Conservation (phyloP, 257 asterid species). For the Sherardia arvensis region DNA sequence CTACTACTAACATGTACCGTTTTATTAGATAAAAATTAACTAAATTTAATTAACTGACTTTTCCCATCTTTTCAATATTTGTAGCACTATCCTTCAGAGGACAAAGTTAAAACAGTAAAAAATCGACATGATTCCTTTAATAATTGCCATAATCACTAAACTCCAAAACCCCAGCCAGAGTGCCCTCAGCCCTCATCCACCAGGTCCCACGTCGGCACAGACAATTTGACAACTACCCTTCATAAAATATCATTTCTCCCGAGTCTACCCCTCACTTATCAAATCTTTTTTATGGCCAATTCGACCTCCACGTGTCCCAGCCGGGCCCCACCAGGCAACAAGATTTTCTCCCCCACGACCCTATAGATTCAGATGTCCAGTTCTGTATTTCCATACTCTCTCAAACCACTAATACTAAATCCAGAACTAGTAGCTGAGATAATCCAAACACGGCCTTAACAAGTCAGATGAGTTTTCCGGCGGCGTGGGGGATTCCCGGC, state of each 20-base stretch:
- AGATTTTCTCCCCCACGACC: slow-evolving; percentile 22
- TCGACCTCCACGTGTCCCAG: slow-evolving; percentile 50
- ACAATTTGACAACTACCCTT: slow-evolving; percentile 43
- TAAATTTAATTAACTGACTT: too few relatives aligned
- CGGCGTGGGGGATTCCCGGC: slow-evolving; percentile 20
- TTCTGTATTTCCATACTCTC: slow-evolving; percentile 7
- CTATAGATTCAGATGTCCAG: slow-evolving; percentile 22
- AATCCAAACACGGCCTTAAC: not conserved
- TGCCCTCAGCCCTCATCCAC: slow-evolving; percentile 2
- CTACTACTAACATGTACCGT: too few relatives aligned
- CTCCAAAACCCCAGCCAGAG: not conserved
- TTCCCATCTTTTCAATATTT: too few relatives aligned
- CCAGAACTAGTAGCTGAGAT: not conserved
- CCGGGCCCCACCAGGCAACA: slow-evolving; percentile 20
- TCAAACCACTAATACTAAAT: slow-evolving; percentile 21
- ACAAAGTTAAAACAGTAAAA: not conserved
- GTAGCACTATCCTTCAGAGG: not conserved
- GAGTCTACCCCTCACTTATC: slow-evolving; percentile 12
- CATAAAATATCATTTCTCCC: slow-evolving; percentile 33
- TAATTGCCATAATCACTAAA: not conserved
- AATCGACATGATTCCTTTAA: not conserved
- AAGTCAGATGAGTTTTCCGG: slow-evolving; percentile 21
- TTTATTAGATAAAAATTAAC: too few relatives aligned
- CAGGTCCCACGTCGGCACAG: slow-evolving; percentile 80
- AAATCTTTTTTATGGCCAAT: slow-evolving; percentile 41